These are phyloP conservation scores for Ophiostoma montium DNA, from an alignment of 2,329 filamentous ascomycete species.

Conservation along the genomic window DNA sequence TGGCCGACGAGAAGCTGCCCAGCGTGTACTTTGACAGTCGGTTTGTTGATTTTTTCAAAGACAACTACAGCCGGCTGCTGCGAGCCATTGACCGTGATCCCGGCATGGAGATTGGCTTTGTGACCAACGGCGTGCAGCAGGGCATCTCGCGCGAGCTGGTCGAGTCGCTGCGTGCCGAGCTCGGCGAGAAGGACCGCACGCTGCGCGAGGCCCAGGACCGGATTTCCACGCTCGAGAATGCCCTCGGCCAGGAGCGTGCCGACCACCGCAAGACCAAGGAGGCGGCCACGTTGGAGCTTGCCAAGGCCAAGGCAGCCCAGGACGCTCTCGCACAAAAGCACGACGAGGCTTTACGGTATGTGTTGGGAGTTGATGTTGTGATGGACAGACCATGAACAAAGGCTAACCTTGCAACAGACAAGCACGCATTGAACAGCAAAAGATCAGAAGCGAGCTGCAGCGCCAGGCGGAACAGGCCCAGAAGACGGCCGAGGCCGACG, in stretches of 20 bases:
- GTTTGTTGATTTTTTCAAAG: slow-evolving; percentile 90
- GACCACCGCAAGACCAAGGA: slow-evolving; percentile 57
- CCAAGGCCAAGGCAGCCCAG: slow-evolving; percentile 22
- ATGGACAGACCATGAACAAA: no score
- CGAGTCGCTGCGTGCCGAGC: slow-evolving; percentile 64
- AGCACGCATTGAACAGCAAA: slow-evolving; percentile 16
- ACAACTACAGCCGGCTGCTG: slow-evolving; percentile 77
- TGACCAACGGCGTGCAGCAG: slow-evolving; percentile 67
- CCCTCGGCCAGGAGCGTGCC: slow-evolving; percentile 57
- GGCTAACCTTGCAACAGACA: slow-evolving; percentile 1
- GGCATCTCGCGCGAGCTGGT: slow-evolving; percentile 90
- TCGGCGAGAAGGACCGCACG: slow-evolving; percentile 53
- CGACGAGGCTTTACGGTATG: slow-evolving; percentile 41
- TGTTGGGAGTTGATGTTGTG: no score
- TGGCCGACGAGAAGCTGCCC: slow-evolving; percentile 42
- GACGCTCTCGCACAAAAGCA: slow-evolving; percentile 44
- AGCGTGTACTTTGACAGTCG: slow-evolving; percentile 74
- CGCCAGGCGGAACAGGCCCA: slow-evolving; percentile 25
- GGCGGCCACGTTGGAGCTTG: slow-evolving; percentile 36
- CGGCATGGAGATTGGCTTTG: slow-evolving; percentile 68
- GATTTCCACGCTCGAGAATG: slow-evolving; percentile 32
- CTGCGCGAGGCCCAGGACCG: slow-evolving; percentile 34
- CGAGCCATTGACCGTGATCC: slow-evolving; percentile 85
- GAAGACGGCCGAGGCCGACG: slow-evolving; percentile 33
- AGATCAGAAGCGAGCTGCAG: slow-evolving; percentile 8